These are phyloP conservation scores for Chaetomium tenue DNA, from an alignment of 495 filamentous ascomycete genomes.

Conservation along the genomic window DNA sequence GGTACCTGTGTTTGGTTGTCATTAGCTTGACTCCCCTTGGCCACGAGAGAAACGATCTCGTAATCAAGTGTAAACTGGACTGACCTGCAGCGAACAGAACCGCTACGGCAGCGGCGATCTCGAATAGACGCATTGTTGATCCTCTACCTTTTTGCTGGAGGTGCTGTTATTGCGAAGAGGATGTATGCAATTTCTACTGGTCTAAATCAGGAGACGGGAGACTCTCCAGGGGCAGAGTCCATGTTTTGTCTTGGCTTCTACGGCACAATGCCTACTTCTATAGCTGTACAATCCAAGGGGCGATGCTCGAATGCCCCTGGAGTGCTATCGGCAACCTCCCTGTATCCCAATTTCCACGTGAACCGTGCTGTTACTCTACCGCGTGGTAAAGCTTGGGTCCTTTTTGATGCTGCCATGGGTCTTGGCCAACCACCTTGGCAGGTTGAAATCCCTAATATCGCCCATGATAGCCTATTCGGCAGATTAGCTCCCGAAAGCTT, in stretches of 20 bases:
- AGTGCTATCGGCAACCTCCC: not conserved
- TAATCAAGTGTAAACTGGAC: not conserved
- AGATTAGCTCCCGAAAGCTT: constrained; percentile 24
- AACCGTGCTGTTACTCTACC: constrained; percentile 5
- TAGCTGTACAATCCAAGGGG: constrained; percentile 1
- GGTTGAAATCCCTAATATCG: constrained; percentile 26
- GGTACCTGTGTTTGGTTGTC: not conserved
- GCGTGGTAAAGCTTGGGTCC: not conserved
- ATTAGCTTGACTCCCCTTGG: constrained; percentile 8
- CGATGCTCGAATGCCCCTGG: not conserved
- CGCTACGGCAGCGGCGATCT: not conserved
- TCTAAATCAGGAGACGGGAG: not conserved
- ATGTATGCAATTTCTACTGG: not conserved
- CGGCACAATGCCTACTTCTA: not conserved
- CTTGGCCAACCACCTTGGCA: constrained; percentile 22
- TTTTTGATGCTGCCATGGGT: not conserved
- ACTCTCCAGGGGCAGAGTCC: not conserved
- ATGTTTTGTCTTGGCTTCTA: too few species aligned
- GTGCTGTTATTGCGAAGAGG: too few species aligned
- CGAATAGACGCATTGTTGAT: constrained; percentile 12
- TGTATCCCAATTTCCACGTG: not conserved
- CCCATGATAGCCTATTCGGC: constrained; percentile 34
- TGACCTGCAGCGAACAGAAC: constrained; percentile 34
- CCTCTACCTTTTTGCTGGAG: not conserved
- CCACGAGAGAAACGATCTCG: not conserved